phyloP scores from a whole-genome alignment of 2,329 filamentous ascomycete genomes.

The Fusarium hostae region DNA sequence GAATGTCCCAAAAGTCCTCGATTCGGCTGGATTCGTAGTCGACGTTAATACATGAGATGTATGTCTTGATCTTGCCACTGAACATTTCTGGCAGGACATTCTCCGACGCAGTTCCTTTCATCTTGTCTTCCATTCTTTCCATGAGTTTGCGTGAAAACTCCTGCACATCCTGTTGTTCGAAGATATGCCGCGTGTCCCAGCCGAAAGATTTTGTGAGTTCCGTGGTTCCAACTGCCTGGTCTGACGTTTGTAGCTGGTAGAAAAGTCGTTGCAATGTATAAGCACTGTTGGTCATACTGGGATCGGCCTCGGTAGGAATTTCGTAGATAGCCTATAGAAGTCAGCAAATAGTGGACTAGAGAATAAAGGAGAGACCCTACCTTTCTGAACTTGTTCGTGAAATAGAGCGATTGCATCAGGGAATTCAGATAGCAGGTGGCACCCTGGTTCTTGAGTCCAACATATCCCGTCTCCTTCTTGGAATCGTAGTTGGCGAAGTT shows the following conservation, averaged over 20 bases:
- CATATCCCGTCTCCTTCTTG: slow-evolving; percentile 98
- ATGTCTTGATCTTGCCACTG: slow-evolving; percentile 97
- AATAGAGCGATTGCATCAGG: slow-evolving; percentile 84
- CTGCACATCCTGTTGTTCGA: slow-evolving; percentile 98
- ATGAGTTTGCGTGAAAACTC: slow-evolving; percentile 96
- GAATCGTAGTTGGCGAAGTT: slow-evolving; percentile 96
- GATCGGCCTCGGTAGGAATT: slow-evolving; percentile 90
- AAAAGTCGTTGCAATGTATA: slow-evolving; percentile 95
- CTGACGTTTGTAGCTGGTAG: slow-evolving; percentile 91
- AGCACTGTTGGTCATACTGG: slow-evolving; percentile 85
- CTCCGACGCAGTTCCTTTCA: slow-evolving; percentile 95
- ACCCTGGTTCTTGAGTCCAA: slow-evolving; percentile 95
- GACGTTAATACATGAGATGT: slow-evolving; percentile 98
- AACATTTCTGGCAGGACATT: slow-evolving; percentile 92
- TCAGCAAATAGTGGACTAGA: slow-evolving; percentile 17
- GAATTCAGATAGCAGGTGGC: slow-evolving; percentile 92
- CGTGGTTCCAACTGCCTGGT: slow-evolving; percentile 84
- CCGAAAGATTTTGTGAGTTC: slow-evolving; percentile 97
- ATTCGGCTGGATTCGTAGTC: slow-evolving; percentile 95
- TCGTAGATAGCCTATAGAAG: slow-evolving; percentile 84
- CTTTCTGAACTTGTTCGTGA: slow-evolving; percentile 94
- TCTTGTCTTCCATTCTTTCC: slow-evolving; percentile 95
- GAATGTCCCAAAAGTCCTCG: slow-evolving; percentile 99
- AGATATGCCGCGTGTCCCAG: slow-evolving; percentile 97
- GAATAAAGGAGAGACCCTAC: slow-evolving; percentile 54